Evolutionary conservation across 2,329 filamentous ascomycete genomes (phyloP).

Genomic region (Ilyonectria mors-panacis): DNA sequence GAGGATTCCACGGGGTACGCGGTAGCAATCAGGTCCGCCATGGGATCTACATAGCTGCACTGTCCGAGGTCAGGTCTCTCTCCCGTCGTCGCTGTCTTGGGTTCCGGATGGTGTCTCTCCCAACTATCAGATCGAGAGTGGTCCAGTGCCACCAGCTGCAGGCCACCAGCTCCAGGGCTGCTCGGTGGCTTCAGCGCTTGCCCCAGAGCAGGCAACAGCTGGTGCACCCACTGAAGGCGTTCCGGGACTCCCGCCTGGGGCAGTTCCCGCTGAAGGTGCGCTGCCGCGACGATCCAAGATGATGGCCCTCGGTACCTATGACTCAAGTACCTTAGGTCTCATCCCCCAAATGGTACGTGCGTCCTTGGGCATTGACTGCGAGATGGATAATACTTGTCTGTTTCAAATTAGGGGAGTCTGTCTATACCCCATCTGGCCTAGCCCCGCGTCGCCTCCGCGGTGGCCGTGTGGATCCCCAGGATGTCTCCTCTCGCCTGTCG

Average conservation of each 20-base stretch:
- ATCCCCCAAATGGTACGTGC: constrained; percentile 25
- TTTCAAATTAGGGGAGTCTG: constrained; percentile 48
- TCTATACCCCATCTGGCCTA: constrained; percentile 39
- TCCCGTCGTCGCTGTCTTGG: neutral
- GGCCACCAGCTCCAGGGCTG: neutral
- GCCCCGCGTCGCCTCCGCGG: constrained; percentile 33
- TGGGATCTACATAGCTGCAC: neutral
- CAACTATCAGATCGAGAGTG: neutral
- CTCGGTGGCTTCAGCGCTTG: neutral
- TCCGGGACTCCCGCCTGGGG: neutral
- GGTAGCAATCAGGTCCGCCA: neutral
- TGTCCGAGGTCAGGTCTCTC: neutral
- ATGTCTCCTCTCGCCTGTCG: constrained; percentile 21
- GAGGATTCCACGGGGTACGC: neutral
- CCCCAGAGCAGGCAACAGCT: neutral
- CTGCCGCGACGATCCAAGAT: neutral
- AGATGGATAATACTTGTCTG: constrained; percentile 35
- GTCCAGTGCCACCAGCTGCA: constrained; percentile 1
- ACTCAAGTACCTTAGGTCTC: constrained; percentile 21
- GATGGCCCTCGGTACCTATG: constrained; percentile 5
- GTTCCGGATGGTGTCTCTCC: neutral
- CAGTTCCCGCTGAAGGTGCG: neutral
- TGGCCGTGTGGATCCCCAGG: constrained; percentile 29
- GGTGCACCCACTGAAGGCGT: neutral
- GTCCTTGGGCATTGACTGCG: constrained; percentile 32